Evolutionary conservation across 768 basidiomycete species (phyloP).

Genomic region (Macrocybe gigantea): DNA sequence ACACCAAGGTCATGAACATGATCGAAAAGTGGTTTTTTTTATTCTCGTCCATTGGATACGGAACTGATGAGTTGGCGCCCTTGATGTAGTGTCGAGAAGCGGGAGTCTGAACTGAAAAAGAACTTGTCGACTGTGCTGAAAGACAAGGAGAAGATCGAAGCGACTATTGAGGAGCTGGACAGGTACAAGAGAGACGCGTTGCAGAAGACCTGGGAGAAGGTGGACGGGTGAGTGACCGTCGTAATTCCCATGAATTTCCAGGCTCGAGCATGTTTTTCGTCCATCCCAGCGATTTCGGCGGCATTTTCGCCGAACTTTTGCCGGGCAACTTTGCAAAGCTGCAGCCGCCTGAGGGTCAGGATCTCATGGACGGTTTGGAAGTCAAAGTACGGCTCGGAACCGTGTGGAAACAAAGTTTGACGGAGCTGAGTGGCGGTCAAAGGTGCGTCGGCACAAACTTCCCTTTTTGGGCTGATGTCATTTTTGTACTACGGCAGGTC

Average conservation of each 20-base stretch:
- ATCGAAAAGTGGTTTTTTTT: constrained; percentile 71
- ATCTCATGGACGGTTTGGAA: constrained; percentile 92
- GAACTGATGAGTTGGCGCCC: neutral
- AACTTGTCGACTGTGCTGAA: constrained; percentile 84
- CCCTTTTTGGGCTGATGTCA: neutral
- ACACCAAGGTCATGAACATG: constrained; percentile 93
- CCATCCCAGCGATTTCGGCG: constrained; percentile 81
- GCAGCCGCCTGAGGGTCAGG: constrained; percentile 88
- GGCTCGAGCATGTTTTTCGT: neutral
- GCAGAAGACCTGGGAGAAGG: constrained; percentile 94
- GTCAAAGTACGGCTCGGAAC: constrained; percentile 93
- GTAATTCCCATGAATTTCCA: neutral
- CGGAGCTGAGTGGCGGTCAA: constrained; percentile 96
- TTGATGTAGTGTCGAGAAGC: constrained; percentile 79
- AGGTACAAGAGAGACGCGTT: constrained; percentile 91
- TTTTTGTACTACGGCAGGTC: constrained; percentile 49
- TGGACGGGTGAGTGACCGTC: constrained; percentile 67
- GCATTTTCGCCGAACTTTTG: constrained; percentile 90
- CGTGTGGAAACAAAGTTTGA: constrained; percentile 97
- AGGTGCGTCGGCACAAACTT: constrained; percentile 44
- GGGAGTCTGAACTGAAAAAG: constrained; percentile 79
- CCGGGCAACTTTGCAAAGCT: constrained; percentile 97
- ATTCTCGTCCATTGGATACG: neutral
- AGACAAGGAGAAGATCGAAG: constrained; percentile 93
- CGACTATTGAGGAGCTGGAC: constrained; percentile 89